A percentile compares a stretch with the other conserved stretches of the same genome.
Evolutionary conservation across 108 stramenopile species (phyloP).

Genomic region (Fragilariopsis cylindrus): DNA sequence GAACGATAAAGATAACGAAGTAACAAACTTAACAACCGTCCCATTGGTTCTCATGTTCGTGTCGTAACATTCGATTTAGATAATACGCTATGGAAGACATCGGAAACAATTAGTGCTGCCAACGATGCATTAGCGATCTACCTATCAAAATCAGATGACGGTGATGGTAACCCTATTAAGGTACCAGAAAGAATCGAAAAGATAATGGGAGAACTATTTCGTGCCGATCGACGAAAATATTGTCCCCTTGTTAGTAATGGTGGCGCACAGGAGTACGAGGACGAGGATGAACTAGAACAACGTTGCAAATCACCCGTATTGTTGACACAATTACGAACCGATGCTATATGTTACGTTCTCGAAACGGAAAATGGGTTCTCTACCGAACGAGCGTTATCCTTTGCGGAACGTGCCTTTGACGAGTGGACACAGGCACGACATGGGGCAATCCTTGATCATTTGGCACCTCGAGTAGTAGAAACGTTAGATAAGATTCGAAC

Average conservation of each 20-base stretch:
- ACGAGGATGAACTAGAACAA: not conserved
- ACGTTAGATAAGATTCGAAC: slow-evolving; percentile 37
- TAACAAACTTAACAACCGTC: not conserved
- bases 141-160: slow-evolving; percentile 22
- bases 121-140: slow-evolving; percentile 67
- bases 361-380: slow-evolving; percentile 42
- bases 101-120: slow-evolving; percentile 63
- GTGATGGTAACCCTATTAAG: slow-evolving; percentile 27
- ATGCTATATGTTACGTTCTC: slow-evolving; percentile 61
- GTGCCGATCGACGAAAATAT: slow-evolving; percentile 35
- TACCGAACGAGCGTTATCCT: slow-evolving; percentile 24
- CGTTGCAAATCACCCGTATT: slow-evolving; percentile 51
- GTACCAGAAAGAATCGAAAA: slow-evolving; percentile 59
- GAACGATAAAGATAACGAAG: slow-evolving; percentile 3
- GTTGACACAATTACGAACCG: slow-evolving; percentile 72
- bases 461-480: slow-evolving; percentile 47
- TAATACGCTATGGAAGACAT: slow-evolving; percentile 85
- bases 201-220: slow-evolving; percentile 73
- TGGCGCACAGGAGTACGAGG: slow-evolving; percentile 4
- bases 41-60: slow-evolving; percentile 25
- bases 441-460: slow-evolving; percentile 58
- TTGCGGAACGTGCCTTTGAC: slow-evolving; percentile 63
- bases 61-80: slow-evolving; percentile 86
- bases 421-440: slow-evolving; percentile 66
- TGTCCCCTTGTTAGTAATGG: slow-evolving; percentile 33